A percentile compares a stretch with the other conserved stretches of the same genome.
Evolutionary conservation across 1,139 yeast species (phyloP).

Genomic region (Lodderomyces theae): DNA sequence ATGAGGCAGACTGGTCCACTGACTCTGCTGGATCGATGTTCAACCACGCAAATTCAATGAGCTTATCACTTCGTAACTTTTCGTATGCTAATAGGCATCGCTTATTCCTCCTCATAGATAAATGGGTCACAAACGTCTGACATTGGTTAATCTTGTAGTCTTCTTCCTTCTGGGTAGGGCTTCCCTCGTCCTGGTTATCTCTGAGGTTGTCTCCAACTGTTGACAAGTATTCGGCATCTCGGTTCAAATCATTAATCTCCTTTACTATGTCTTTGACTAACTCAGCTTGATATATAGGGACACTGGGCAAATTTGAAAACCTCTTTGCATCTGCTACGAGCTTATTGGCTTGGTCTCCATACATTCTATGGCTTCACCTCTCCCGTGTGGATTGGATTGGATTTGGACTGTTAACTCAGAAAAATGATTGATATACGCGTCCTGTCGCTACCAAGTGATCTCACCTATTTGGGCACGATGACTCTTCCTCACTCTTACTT

Average conservation of each 20-base stretch:
- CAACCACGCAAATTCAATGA: constrained; percentile 73
- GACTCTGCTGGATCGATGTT: constrained; percentile 38
- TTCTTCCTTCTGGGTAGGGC: constrained; percentile 21
- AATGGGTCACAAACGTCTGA: constrained; percentile 75
- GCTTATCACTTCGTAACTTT: constrained; percentile 60
- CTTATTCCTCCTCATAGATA: constrained; percentile 83
- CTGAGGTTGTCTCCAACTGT: constrained; percentile 4
- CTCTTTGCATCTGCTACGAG: constrained; percentile 83
- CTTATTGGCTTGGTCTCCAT: constrained; percentile 84
- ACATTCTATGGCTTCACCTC: constrained; percentile 47
- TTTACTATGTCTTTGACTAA: constrained; percentile 63
- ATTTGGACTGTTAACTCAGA: neutral
- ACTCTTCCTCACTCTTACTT: no score
- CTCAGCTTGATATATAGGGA: constrained; percentile 76
- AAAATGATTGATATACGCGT: neutral
- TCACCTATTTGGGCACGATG: no score
- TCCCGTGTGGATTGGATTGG: neutral
- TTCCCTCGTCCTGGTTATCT: constrained; percentile 14
- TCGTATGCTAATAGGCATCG: constrained; percentile 86
- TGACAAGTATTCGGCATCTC: constrained; percentile 42
- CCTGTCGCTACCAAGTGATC: neutral
- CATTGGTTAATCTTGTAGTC: constrained; percentile 56
- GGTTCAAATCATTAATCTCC: constrained; percentile 58
- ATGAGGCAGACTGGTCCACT: neutral
- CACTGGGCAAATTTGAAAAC: constrained; percentile 58